Conservation (phyloP, 371 early-diverging fungal species). For the Zopfochytrium polystomum region DNA sequence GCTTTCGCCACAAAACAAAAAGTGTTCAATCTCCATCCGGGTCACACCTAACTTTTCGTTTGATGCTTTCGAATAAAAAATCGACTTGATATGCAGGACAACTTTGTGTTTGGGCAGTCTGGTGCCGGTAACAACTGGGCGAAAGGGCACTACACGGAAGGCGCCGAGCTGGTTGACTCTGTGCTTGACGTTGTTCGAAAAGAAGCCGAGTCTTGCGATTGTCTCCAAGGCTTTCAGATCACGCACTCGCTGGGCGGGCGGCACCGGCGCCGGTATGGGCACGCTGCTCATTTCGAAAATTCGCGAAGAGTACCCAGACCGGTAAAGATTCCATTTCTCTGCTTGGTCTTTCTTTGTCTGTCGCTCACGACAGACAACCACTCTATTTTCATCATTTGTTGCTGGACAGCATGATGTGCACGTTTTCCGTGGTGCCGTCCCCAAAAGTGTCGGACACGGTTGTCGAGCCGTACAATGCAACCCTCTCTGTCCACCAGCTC, state of each 20-base stretch:
- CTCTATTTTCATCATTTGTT: slow-evolving; percentile 90
- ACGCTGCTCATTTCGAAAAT: slow-evolving; percentile 83
- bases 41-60: too few relatives aligned
- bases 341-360: slow-evolving; percentile 47
- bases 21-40: too few relatives aligned
- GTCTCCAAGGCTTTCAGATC: slow-evolving; percentile 92
- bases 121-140: too few relatives aligned
- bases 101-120: slow-evolving; percentile 86
- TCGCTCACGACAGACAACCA: slow-evolving; percentile 93
- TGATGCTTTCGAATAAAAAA: too few relatives aligned
- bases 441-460: slow-evolving; percentile 87
- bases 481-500: slow-evolving; percentile 92
- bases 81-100: too few relatives aligned
- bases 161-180: slow-evolving; percentile 88
- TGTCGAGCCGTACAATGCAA: slow-evolving; percentile 98
- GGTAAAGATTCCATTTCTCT: slow-evolving; percentile 4
- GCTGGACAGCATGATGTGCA: slow-evolving; percentile 94
- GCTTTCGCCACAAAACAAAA: too few relatives aligned
- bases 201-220: slow-evolving; percentile 88
- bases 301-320: slow-evolving; percentile 73
- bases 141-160: slow-evolving; percentile 97
- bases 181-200: slow-evolving; percentile 88
- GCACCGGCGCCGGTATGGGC: slow-evolving; percentile 92
- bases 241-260: slow-evolving; percentile 95
- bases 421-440: slow-evolving; percentile 97